Base-by-base conservation (phyloP, 352 stramenopile species). In the Globisporangium irregulare region DNA sequence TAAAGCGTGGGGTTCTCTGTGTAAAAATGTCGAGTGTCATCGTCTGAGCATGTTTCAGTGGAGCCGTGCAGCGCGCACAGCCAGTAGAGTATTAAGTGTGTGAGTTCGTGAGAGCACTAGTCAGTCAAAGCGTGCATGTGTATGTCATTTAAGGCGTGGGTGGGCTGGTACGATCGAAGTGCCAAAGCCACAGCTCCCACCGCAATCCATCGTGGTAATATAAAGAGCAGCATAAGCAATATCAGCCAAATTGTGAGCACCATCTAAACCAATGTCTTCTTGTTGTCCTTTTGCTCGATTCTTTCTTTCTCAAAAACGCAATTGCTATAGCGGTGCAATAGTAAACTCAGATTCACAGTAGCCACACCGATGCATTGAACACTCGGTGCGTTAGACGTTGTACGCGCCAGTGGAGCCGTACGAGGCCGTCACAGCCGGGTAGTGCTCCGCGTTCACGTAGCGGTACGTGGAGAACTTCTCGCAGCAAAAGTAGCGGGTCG, bases 401-500 rank as follows among this genome's bases (percentile, higher is more conserved):
- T 73, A 48, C 63, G 63, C 25, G 20, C 54, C 73, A 10, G 62
- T 77, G 9, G 79, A 53, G 50, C 81, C 81, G 58, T 89, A 89
- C 41, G 41, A 50, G 38, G 72, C 67, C 14, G 75, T 54, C 15
- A 65, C 18, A 18, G 68, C 43, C 7, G 71, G 68, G 34, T 73
- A 70, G 66, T 71, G 61, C 18, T 71, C 67, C 20, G 57, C 29
- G 55, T 78, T 46, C 25, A 80, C 67, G 48, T 82, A 81, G 43
- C 77, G 71, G 67, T 88, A 82, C 20, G 76, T 78, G 14, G 72
- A 76, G 55, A 85, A 87, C 61, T 77, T 79, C 51, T 91, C 83
- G 61, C 81, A 90, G 73, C 81, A 90, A 67, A 91, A 91, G 71
- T 81, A 88, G 53, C 81, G 79, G 32, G 83, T 90, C 5, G 80